phyloP scores from a whole-genome alignment of 208 protist species.

The Crithidia acanthocephali region DNA sequence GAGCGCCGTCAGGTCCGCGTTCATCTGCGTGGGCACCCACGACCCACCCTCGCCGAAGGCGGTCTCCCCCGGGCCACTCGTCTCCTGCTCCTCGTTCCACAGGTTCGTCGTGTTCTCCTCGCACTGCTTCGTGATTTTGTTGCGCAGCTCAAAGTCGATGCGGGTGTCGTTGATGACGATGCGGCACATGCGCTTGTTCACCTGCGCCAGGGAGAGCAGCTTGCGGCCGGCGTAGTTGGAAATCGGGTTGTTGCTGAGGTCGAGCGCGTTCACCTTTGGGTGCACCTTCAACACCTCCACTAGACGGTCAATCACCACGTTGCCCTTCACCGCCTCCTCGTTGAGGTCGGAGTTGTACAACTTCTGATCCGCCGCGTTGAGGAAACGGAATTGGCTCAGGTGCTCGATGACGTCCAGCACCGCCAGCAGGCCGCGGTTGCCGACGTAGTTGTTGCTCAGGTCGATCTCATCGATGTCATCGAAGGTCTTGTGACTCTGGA shows the following conservation, averaged over 20 bases:
- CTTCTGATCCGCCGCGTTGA: constrained; percentile 87
- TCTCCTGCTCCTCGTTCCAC: constrained; percentile 61
- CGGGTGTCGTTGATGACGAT: constrained; percentile 83
- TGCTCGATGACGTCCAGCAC: constrained; percentile 78
- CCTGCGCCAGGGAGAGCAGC: constrained; percentile 80
- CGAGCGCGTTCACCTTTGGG: constrained; percentile 75
- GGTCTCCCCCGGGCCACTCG: constrained; percentile 16
- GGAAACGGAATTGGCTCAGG: constrained; percentile 78
- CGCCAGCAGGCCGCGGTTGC: constrained; percentile 88
- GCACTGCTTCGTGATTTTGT: constrained; percentile 81
- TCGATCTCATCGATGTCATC: constrained; percentile 85
- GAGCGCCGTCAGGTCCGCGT: constrained; percentile 75
- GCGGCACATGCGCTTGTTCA: constrained; percentile 80
- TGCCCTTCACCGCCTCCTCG: constrained; percentile 89
- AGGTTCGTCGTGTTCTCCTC: constrained; percentile 83
- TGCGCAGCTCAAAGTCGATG: constrained; percentile 87
- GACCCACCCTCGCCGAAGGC: constrained; percentile 71
- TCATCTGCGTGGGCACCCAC: constrained; percentile 68
- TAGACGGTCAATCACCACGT: constrained; percentile 81
- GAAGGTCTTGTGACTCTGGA: constrained; percentile 61
- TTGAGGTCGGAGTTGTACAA: constrained; percentile 93
- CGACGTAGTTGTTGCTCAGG: constrained; percentile 84
- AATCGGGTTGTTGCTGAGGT: constrained; percentile 88
- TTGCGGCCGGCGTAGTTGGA: constrained; percentile 92
- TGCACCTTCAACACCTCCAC: constrained; percentile 86